These are phyloP conservation scores for Elsinoe australis DNA, from an alignment of 2,329 filamentous ascomycete genomes.

Conservation along the genomic window DNA sequence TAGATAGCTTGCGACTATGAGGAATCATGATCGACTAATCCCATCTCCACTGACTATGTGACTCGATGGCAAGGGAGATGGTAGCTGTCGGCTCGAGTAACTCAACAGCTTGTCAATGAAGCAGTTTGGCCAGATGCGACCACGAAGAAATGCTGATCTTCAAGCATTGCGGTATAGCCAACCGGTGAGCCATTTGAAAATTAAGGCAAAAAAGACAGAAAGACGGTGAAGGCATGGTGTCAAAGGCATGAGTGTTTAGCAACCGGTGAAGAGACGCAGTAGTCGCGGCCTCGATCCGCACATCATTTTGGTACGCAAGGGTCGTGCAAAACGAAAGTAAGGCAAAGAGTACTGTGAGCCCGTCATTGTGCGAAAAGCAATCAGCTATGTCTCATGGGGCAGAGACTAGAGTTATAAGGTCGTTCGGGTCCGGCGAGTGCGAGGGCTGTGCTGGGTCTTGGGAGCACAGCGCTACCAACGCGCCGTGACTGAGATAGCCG, in stretches of 20 bases:
- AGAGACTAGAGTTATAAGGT: conserved; percentile 8
- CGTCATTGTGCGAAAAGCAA: not conserved
- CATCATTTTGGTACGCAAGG: not conserved
- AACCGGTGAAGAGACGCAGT: conserved; percentile 7
- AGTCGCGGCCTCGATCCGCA: conserved; percentile 2
- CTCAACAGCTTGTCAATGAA: no score
- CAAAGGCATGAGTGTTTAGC: not conserved
- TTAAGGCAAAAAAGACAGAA: not conserved
- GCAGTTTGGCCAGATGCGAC: not conserved
- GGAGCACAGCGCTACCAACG: not conserved
- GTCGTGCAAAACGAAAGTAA: not conserved
- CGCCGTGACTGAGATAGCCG: conserved; percentile 2
- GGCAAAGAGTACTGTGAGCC: conserved; percentile 6
- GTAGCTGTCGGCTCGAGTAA: no score
- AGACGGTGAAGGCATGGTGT: conserved; percentile 11
- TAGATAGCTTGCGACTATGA: no score
- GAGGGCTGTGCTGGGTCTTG: conserved; percentile 2
- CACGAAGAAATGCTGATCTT: not conserved
- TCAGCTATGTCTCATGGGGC: not conserved
- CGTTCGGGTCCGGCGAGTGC: conserved; percentile 6
- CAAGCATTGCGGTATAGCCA: not conserved
- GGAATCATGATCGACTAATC: no score
- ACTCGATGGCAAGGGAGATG: no score
- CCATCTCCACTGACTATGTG: no score
- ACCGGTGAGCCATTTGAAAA: not conserved